These are phyloP conservation scores for Scalesia atractyloides DNA, from an alignment of 129 eudicot species.

Conservation along the genomic window DNA sequence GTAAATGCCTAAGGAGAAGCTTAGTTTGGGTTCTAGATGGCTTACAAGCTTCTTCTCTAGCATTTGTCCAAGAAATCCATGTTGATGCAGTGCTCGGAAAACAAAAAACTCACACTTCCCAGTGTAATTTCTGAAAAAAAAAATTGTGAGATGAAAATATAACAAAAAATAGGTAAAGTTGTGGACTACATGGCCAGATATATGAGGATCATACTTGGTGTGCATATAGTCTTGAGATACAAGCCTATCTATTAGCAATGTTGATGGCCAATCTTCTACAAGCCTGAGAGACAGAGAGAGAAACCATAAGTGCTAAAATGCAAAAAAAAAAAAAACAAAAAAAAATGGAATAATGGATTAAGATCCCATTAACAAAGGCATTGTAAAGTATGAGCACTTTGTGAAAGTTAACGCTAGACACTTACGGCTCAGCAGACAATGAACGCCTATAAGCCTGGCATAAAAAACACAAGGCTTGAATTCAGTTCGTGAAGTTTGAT, in stretches of 20 bases:
- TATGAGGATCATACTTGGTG: not conserved
- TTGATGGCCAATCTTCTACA: not conserved
- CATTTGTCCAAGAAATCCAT: not conserved
- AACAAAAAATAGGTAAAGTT: conserved; percentile 6
- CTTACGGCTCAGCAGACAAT: conserved; percentile 77
- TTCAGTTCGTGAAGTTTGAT: not conserved
- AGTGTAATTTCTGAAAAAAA: conserved; percentile 45
- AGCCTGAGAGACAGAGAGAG: conserved; percentile 22
- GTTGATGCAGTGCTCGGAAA: not conserved
- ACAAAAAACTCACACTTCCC: conserved; percentile 21
- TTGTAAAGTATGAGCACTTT: conserved; percentile 20
- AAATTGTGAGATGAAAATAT: not conserved
- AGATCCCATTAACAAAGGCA: not conserved
- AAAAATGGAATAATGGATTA: not conserved
- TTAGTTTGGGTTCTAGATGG: not conserved
- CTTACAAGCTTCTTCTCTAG: not conserved
- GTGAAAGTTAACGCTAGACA: conserved; percentile 1
- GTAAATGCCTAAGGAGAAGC: not conserved
- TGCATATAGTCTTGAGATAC: not conserved
- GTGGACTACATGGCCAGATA: not conserved
- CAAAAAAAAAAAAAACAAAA: not conserved
- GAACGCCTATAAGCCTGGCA: conserved; percentile 77
- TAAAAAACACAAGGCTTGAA: conserved; percentile 18
- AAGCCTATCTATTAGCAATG: not conserved
- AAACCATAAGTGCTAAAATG: not conserved